Evolutionary conservation across 306 rosid species (phyloP), one percentile per base, ranked within the genome.

Genomic region (Vigna nakashimae): DNA sequence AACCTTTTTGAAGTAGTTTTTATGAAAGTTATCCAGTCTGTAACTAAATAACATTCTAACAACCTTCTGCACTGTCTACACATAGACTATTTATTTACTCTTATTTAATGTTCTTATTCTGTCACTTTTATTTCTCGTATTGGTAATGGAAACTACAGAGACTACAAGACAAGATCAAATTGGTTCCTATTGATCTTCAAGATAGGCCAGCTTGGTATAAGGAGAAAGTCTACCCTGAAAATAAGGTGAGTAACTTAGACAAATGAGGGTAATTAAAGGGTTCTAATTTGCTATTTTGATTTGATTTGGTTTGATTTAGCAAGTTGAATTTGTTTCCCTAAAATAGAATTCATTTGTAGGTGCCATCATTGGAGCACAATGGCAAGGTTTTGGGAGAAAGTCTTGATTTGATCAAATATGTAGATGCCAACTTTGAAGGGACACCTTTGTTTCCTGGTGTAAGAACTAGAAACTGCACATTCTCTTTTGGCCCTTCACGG

Each of bases 361-460:
- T 93, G 66, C 97, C 98, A 52, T 46, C 98, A 6, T 80, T 94
- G 89, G 97, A 94, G 90, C 98, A 90, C 87, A 88, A 94, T 80
- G 92, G 94, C 12, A 87, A 92, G 82, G 77, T 94, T 38, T 66
- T 87, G 24, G 97, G 93, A 73, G 97, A 94, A 82, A 92, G 95
- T 81, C 90, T 92, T 82, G 97, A 92, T 81, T 79, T 92, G 84
- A 79, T 94, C 78, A 92, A 92, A 79, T 94, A 92, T 82, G 2
- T 94, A 6, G 91, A 94, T 71, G 83, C 75, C 48, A 86, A 86
- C 79, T 83, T 86, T 28, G 87, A 80, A 64, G 89, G 89, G 32
- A 49, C 82, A 9, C 76, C 96, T 76, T 88, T 93, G 52, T 46
- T 62, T 65, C 93, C 97, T 13, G 67, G 12, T 72, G 98, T 91